phyloP scores from a whole-genome alignment of 2,329 filamentous ascomycete species.

The Colletotrichum gigasporum region DNA sequence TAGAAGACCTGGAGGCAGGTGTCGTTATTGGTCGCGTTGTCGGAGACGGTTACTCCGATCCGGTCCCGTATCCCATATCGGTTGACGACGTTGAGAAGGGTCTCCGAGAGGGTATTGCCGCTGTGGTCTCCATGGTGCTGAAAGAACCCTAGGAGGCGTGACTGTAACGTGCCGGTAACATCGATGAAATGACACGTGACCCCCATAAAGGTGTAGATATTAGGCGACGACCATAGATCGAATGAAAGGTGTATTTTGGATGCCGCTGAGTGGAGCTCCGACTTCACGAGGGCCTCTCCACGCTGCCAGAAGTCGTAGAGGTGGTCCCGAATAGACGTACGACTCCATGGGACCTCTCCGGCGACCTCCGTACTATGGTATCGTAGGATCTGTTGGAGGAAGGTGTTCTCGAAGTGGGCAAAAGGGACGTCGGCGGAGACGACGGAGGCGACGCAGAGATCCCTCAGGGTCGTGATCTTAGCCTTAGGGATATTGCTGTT shows the following conservation, averaged over 20 bases:
- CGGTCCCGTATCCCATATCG: not conserved
- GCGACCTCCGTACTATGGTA: not conserved
- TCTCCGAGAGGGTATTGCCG: not conserved
- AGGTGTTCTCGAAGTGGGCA: not conserved
- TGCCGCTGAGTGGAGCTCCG: not conserved
- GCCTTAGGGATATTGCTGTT: no score
- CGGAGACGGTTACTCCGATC: not conserved
- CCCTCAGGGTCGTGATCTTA: no score
- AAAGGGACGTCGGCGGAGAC: not conserved
- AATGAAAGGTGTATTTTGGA: not conserved
- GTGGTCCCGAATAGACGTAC: not conserved
- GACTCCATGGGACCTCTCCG: not conserved
- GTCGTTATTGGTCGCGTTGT: not conserved
- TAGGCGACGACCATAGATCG: not conserved
- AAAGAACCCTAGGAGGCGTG: not conserved
- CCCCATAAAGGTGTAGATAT: not conserved
- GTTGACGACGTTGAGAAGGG: not conserved
- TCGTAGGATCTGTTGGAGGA: not conserved
- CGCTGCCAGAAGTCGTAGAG: not conserved
- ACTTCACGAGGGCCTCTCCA: not conserved
- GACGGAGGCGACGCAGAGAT: not conserved
- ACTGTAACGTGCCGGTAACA: not conserved
- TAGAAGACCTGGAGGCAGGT: not conserved
- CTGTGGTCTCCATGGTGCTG: not conserved
- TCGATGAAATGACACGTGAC: not conserved